Evolutionary conservation across 306 rosid genomes (phyloP).

Genomic region (Corylus heterophylla): DNA sequence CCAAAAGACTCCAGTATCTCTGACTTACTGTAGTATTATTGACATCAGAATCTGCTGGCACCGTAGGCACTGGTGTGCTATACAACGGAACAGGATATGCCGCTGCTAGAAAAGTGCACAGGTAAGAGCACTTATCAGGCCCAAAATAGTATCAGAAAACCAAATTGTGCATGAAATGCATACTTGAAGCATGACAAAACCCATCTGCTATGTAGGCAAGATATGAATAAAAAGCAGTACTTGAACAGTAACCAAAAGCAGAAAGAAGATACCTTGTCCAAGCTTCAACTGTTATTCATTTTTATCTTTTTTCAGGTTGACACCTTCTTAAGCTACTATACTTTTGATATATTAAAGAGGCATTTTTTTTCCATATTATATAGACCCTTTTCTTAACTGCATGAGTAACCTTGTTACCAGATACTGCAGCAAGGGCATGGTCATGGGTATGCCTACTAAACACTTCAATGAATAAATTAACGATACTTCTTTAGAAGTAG

Average conservation of each 20-base stretch:
- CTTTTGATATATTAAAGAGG: too few species aligned
- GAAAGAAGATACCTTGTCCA: neutral
- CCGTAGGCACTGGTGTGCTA: slow-evolving; percentile 49
- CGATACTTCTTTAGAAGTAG: too few species aligned
- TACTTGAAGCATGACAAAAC: neutral
- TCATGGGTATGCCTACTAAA: too few species aligned
- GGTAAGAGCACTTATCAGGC: slow-evolving; percentile 16
- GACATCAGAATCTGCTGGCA: slow-evolving; percentile 63
- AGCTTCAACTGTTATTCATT: too few species aligned
- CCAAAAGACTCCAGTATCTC: slow-evolving; percentile 1
- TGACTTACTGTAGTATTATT: slow-evolving; percentile 80
- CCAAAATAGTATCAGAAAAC: slow-evolving; percentile 5
- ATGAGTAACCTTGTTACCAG: too few species aligned
- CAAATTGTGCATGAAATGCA: neutral
- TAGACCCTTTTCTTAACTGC: too few species aligned
- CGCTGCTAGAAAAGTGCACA: slow-evolving; percentile 41
- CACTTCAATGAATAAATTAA: too few species aligned
- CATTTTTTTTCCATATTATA: too few species aligned
- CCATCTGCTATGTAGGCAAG: neutral
- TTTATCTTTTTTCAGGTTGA: too few species aligned
- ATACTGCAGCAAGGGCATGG: too few species aligned
- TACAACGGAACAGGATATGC: slow-evolving; percentile 65
- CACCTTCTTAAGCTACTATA: too few species aligned
- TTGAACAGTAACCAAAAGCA: neutral
- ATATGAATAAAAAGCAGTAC: neutral